Evolutionary conservation across 106 monocot genomes (phyloP).

Genomic region (Acorus calamus): DNA sequence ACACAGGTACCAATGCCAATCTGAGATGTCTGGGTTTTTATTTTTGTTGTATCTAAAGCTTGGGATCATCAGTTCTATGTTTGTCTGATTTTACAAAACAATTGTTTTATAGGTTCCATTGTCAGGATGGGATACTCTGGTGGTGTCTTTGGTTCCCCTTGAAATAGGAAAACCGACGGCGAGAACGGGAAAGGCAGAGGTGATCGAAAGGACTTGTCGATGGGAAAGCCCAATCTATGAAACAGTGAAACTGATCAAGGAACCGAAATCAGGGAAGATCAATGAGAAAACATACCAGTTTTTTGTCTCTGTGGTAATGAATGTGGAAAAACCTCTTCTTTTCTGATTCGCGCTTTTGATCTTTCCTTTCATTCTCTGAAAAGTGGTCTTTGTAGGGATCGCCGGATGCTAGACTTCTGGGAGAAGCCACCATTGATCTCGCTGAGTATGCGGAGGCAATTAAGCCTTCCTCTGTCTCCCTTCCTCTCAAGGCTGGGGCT

Average conservation of each 20-base stretch:
- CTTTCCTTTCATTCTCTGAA: background rate
- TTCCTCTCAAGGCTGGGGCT: constrained; percentile 62
- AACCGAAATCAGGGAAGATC: constrained; percentile 63
- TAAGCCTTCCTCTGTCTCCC: constrained; percentile 55
- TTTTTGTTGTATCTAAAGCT: background rate
- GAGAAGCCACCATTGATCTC: constrained; percentile 61
- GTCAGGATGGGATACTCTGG: constrained; percentile 53
- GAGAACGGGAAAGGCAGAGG: constrained; percentile 54
- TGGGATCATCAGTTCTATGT: background rate
- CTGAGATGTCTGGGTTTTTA: background rate
- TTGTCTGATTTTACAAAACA: background rate
- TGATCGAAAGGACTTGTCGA: constrained; percentile 42
- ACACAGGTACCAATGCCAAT: constrained; percentile 38
- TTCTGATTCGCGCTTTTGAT: background rate
- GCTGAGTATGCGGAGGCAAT: constrained; percentile 53
- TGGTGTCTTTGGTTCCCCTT: constrained; percentile 55
- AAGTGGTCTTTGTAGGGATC: constrained; percentile 37
- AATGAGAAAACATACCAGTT: constrained; percentile 72
- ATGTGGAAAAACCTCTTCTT: constrained; percentile 21
- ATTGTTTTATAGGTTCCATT: constrained; percentile 37
- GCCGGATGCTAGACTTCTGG: constrained; percentile 46
- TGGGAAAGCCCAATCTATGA: constrained; percentile 69
- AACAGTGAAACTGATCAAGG: constrained; percentile 41
- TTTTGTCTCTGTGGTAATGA: constrained; percentile 28
- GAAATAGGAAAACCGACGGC: constrained; percentile 59